These are phyloP conservation scores for Trypanosoma mega DNA, from an alignment of 208 protist genomes.

Conservation along the genomic window DNA sequence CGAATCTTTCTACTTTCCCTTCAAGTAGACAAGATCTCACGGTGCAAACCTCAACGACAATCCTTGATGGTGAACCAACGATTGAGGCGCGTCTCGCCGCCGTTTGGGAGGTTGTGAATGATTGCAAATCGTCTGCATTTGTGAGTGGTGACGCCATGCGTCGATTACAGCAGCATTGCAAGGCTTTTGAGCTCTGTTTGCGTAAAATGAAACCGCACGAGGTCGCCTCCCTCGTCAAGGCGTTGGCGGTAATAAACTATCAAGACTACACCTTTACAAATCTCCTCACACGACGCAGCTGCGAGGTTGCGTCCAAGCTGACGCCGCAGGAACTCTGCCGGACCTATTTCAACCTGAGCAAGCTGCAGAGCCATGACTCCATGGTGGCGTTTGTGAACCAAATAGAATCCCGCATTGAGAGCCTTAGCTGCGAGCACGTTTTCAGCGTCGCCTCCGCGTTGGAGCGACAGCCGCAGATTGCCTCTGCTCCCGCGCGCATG, in stretches of 20 bases:
- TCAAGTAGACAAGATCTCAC: background rate
- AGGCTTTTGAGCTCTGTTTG: constrained; percentile 44
- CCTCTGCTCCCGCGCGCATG: constrained; percentile 50
- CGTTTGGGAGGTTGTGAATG: constrained; percentile 34
- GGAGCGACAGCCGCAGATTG: constrained; percentile 65
- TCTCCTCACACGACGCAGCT: constrained; percentile 67
- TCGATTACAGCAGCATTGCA: constrained; percentile 44
- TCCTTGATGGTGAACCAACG: constrained; percentile 15
- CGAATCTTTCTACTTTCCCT: background rate
- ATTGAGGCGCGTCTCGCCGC: constrained; percentile 30
- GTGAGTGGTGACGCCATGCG: constrained; percentile 24
- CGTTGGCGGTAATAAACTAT: constrained; percentile 62
- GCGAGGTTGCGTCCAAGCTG: constrained; percentile 62
- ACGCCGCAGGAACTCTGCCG: constrained; percentile 43
- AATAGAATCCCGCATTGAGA: constrained; percentile 40
- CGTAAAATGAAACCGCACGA: constrained; percentile 54
- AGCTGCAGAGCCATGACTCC: constrained; percentile 74
- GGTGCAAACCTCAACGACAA: background rate
- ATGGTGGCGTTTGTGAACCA: constrained; percentile 69
- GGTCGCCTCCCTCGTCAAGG: constrained; percentile 40
- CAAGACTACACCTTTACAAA: constrained; percentile 67
- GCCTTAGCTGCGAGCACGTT: constrained; percentile 46
- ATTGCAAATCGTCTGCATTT: constrained; percentile 24
- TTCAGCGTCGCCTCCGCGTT: constrained; percentile 55
- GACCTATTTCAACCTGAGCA: constrained; percentile 77